Conservation (phyloP, 176 grass and related monocot species). For the Urochloa ruziziensis region DNA sequence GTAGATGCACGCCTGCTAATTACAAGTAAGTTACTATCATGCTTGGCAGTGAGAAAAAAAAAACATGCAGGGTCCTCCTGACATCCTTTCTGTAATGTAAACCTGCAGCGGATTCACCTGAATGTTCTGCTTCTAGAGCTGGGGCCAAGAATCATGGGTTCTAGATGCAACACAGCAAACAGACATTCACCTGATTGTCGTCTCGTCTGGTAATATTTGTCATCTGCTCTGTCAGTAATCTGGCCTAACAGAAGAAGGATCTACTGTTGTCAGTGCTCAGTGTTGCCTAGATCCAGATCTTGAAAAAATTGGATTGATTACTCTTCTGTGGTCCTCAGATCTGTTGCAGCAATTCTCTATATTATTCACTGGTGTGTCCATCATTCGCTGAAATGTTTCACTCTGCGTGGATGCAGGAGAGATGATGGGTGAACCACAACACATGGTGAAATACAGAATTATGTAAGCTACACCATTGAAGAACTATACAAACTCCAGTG, state of each 20-base stretch:
- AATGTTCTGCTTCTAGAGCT: background rate
- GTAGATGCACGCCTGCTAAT: background rate
- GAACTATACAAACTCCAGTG: background rate
- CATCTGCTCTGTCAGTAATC: background rate
- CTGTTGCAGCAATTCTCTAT: conserved; percentile 13
- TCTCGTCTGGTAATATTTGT: background rate
- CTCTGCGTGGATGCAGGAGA: background rate
- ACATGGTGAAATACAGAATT: background rate
- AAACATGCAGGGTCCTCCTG: background rate
- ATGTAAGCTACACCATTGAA: background rate
- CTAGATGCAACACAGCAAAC: background rate
- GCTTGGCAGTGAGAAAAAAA: background rate
- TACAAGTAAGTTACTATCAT: background rate
- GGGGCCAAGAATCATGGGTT: background rate
- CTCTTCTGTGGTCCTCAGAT: conserved; percentile 26
- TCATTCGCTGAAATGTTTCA: background rate
- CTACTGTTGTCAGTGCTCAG: background rate
- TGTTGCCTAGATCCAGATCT: conserved; percentile 30
- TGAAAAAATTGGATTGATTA: background rate
- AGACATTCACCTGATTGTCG: background rate
- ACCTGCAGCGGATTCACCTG: background rate
- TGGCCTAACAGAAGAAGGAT: conserved; percentile 3
- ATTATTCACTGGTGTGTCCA: background rate
- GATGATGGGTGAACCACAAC: background rate
- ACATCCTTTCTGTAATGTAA: background rate